phyloP scores from a whole-genome alignment of 352 stramenopile species.

The Plasmopara muralis region DNA sequence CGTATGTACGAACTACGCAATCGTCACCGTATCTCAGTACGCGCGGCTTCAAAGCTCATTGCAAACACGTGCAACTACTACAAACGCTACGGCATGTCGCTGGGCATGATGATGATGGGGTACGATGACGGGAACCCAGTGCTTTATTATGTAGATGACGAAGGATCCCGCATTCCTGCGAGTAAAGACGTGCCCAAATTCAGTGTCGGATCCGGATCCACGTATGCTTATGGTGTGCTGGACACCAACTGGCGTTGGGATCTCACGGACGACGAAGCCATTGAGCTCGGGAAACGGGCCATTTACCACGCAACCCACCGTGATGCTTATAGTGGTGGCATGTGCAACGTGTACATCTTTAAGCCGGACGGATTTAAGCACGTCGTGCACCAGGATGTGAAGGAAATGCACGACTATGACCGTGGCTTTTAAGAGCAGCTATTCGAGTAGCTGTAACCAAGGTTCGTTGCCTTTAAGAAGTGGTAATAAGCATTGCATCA shows the following conservation, averaged over 20 bases:
- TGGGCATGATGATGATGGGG: constrained; percentile 99
- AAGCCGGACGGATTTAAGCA: constrained; percentile 96
- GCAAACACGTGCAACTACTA: constrained; percentile 98
- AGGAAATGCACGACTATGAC: constrained; percentile 95
- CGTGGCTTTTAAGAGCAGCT: constrained; percentile 34
- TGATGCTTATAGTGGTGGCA: constrained; percentile 97
- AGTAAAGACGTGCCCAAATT: constrained; percentile 95
- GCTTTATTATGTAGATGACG: constrained; percentile 99
- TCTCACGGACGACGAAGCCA: constrained; percentile 97
- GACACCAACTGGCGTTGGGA: constrained; percentile 95
- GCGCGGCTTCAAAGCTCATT: constrained; percentile 97
- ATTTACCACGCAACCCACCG: constrained; percentile 99
- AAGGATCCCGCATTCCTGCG: constrained; percentile 96
- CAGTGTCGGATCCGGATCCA: constrained; percentile 97
- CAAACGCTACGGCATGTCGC: constrained; percentile 89
- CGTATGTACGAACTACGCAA: constrained; percentile 98
- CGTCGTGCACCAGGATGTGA: constrained; percentile 96
- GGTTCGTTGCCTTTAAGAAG: constrained; percentile 1
- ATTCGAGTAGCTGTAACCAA: neutral
- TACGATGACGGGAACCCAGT: constrained; percentile 97
- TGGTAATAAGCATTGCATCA: neutral
- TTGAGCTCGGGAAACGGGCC: constrained; percentile 97
- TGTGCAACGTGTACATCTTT: constrained; percentile 96
- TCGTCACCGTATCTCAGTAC: constrained; percentile 98
- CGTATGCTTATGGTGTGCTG: constrained; percentile 99